These are phyloP conservation scores for Pichia heedii DNA, from an alignment of 805 yeast species.

Conservation along the genomic window DNA sequence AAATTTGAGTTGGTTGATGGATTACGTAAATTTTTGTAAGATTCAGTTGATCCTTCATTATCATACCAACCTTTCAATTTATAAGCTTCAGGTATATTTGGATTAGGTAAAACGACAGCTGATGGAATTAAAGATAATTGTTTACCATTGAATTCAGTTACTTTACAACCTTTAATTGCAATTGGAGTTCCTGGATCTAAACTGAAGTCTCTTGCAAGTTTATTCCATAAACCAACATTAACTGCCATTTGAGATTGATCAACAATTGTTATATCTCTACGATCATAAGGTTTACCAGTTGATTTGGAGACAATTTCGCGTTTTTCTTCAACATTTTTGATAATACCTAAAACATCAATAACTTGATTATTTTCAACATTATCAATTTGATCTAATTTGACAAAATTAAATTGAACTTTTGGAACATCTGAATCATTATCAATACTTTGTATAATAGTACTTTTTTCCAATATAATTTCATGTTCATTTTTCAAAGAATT, in stretches of 20 bases:
- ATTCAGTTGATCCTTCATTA: slow-evolving; percentile 56
- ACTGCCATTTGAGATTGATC: slow-evolving; percentile 76
- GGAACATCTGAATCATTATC: slow-evolving; percentile 58
- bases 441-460: slow-evolving; percentile 65
- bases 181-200: slow-evolving; percentile 73
- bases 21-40: slow-evolving; percentile 51
- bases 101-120: slow-evolving; percentile 69
- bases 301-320: slow-evolving; percentile 75
- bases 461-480: slow-evolving; percentile 76
- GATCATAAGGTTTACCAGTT: slow-evolving; percentile 85
- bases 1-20: slow-evolving; percentile 27
- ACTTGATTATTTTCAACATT: slow-evolving; percentile 60
- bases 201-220: slow-evolving; percentile 69
- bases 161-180: slow-evolving; percentile 85
- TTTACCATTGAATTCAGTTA: slow-evolving; percentile 83
- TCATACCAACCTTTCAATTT: slow-evolving; percentile 93
- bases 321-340: slow-evolving; percentile 66
- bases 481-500: slow-evolving; percentile 80
- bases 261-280: slow-evolving; percentile 81
- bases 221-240: slow-evolving; percentile 84
- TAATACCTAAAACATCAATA: slow-evolving; percentile 81
- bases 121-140: slow-evolving; percentile 71
- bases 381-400: slow-evolving; percentile 57
- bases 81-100: slow-evolving; percentile 84
- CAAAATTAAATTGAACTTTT: slow-evolving; percentile 65